phyloP scores from a whole-genome alignment of 371 early-diverging fungal species.

The Apophysomyces ossiformis region DNA sequence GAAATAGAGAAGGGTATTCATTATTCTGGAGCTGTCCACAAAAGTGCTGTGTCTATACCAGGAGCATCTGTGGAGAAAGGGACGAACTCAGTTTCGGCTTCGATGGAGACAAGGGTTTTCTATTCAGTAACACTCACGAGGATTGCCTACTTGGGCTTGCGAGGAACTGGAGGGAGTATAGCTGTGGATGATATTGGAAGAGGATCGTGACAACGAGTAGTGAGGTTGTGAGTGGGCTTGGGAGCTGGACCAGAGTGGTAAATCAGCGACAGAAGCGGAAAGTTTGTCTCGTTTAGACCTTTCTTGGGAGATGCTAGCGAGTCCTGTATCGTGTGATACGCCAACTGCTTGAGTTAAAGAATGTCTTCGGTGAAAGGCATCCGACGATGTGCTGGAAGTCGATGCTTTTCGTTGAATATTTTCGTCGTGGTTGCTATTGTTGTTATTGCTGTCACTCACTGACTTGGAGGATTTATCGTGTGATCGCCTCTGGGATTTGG shows the following conservation, averaged over 20 bases:
- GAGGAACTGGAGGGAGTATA: slow-evolving; percentile 20
- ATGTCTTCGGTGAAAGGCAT: background rate
- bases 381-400: slow-evolving; percentile 1
- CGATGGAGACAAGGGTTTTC: background rate
- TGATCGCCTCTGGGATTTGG: slow-evolving; percentile 14
- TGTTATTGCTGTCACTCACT: background rate
- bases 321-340: slow-evolving; percentile 20
- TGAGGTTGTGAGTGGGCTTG: background rate
- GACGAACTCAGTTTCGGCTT: background rate
- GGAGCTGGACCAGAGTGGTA: background rate
- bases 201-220: slow-evolving; percentile 16
- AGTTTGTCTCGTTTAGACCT: background rate
- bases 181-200: slow-evolving; percentile 26
- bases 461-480: background rate
- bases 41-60: background rate
- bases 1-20: background rate
- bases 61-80: background rate
- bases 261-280: background rate
- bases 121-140: background rate
- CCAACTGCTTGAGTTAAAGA: background rate
- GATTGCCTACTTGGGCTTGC: background rate
- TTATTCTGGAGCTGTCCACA: slow-evolving; percentile 5
- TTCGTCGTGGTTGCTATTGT: background rate
- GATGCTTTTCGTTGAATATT: background rate
- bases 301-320: slow-evolving; percentile 24